Evolutionary conservation across 495 filamentous ascomycete genomes (phyloP), one percentile per base, ranked within the genome.

Genomic region (Penicillium flavigenum): DNA sequence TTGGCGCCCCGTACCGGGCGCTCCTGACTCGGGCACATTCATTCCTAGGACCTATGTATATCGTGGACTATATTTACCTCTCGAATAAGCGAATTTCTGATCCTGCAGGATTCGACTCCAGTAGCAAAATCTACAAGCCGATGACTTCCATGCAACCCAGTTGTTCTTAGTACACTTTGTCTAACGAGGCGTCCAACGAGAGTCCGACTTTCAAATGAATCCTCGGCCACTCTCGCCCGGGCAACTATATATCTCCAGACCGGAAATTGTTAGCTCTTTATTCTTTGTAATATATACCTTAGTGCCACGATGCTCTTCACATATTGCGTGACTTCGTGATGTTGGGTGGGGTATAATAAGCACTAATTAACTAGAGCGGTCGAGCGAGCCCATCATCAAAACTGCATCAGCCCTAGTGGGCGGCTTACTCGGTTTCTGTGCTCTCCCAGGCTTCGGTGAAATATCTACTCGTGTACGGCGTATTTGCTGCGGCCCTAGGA

Each of bases 351-450:
- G 51, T 34, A 43, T 17, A 29, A 47, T 47, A 47, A 29, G 44
- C 24, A 29, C 44, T 29, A 47, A 14, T 47, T 29, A 17, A 2
- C 24, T 47, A 29, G 44, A 29, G 44, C 16, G 7, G 6, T 9
- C 24, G 24, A 26, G n/a, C 14, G 22, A 41, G 24, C 34, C 49
- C 49, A 5, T 42, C 16, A 9, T 29, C n/a, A 32, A 39, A 17
- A 26, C 34, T 10, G 27, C n/a, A 4, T 41, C 49, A 27, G 49
- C 49, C 34, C 22, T 51, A 41, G 49, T 51, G 19, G 32, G 32
- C 29, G 7, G 46, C 27, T n/a, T 38, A 36, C 27, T 27, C 39
- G 36, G 17, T 22, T 17, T 51, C 36, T 27, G 22, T 26, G 22
- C n/a, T 2, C 22, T 26, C 5, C 24, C 24, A 5, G 4, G 24